A percentile compares a stretch with the other conserved stretches of the same genome.
Conservation (phyloP, 1,284 basidiomycete species). For the Sporisorium iseilematis-ciliati region DNA sequence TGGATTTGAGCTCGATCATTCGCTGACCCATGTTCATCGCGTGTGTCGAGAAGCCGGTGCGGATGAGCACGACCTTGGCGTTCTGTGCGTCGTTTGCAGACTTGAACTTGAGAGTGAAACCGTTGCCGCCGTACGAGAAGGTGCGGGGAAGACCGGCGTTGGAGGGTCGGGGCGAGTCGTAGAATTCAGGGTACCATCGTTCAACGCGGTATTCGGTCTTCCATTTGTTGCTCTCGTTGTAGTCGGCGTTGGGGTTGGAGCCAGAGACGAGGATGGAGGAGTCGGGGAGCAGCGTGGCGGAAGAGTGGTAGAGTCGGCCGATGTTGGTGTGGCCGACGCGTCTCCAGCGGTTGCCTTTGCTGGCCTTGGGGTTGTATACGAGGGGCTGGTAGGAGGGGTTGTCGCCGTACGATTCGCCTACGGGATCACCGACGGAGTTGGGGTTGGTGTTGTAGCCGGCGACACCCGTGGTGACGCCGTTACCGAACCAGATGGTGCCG, state of each 20-base stretch:
- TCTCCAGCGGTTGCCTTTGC: constrained; percentile 54
- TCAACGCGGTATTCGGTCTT: constrained; percentile 60
- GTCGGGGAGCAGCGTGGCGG: constrained; percentile 60
- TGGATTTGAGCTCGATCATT: constrained; percentile 54
- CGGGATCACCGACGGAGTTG: constrained; percentile 48
- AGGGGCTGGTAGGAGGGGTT: constrained; percentile 53
- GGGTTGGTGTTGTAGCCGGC: constrained; percentile 61
- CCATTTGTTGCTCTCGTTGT: constrained; percentile 41
- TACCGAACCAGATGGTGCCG: constrained; percentile 62
- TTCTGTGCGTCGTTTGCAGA: constrained; percentile 65
- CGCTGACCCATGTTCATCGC: constrained; percentile 91
- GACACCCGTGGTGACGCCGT: constrained; percentile 62
- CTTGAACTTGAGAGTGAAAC: constrained; percentile 49
- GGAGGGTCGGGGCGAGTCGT: constrained; percentile 57
- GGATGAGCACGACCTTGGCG: constrained; percentile 79
- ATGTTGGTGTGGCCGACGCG: constrained; percentile 46
- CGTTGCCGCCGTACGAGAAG: constrained; percentile 59
- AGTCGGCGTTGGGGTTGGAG: constrained; percentile 62
- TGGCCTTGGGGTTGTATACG: constrained; percentile 59
- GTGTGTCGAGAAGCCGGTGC: constrained; percentile 92
- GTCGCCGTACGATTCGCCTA: constrained; percentile 67
- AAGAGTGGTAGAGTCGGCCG: constrained; percentile 62
- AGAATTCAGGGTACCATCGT: constrained; percentile 60
- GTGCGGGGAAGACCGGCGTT: constrained; percentile 40
- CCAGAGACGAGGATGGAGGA: constrained; percentile 60